Evolutionary conservation across 352 stramenopile genomes (phyloP), one percentile per base, ranked within the genome.

Genomic region (Phytophthora brassicae): DNA sequence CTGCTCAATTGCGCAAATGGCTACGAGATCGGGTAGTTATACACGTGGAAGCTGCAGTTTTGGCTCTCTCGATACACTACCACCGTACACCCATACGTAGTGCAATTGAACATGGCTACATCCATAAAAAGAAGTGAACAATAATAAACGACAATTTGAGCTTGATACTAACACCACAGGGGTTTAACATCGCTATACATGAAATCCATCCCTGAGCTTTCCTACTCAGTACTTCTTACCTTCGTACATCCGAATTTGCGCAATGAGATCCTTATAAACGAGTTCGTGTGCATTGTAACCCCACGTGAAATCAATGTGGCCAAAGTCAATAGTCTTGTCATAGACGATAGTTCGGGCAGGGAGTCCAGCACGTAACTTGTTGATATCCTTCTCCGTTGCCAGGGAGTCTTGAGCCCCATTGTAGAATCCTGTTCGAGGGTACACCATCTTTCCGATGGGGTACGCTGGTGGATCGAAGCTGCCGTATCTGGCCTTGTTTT

Each of bases 1-100:
- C 64, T 87, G 75, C 57, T 51, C 65, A n/a, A 68, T 88, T 41
- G 75, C 79, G 17, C 79, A 86, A 56, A 74, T 86, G 33, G 79
- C 76, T 28, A 83, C 75, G 19, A 72, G 77, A 62, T 29, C 70
- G 2, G 77, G 77, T 41, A 86, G 74, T 43, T 88, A 88, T 60
- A 75, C 26, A 29, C 74, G 64, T 1, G 64, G 67, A 31, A 73
- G 41, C 29, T 88, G 79, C 55, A 73, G 69, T 52, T 84, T 86
- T 44, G n/a, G 48, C 55, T 55, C 71, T 41, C 71, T 55, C 12
- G 63, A 72, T 24, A 63, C 68, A 0, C 50, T 75, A 16, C 64
- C 68, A n/a, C 63, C 68, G 12, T 75, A 75, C 41, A 60, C 64
- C 16, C 45, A 33, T 8, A 29, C 33, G 39, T 64, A 69, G 24